Evolutionary conservation across 441 rosid species (phyloP).

Genomic region (Euphorbia celastroides): DNA sequence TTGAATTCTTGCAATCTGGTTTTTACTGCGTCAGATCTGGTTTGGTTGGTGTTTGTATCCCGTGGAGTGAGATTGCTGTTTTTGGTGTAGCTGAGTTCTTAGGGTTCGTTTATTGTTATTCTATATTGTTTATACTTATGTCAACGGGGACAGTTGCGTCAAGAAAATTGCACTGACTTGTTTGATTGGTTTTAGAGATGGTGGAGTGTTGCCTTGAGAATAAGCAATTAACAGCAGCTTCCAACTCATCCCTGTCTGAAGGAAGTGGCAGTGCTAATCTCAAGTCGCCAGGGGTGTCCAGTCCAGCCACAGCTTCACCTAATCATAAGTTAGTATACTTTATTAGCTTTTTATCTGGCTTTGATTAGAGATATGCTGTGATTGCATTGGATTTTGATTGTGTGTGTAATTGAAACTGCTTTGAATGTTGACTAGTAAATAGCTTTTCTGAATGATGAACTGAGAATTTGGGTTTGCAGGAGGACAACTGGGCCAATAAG

Average conservation of each 20-base stretch:
- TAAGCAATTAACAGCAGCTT: slow-evolving; percentile 67
- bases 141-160: neutral
- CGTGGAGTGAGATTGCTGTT: slow-evolving; percentile 22
- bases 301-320: slow-evolving; percentile 66
- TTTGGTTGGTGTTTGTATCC: slow-evolving; percentile 21
- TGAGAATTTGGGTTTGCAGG: slow-evolving; percentile 40
- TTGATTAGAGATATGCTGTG: neutral
- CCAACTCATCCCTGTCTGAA: slow-evolving; percentile 77
- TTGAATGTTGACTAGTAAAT: slow-evolving; percentile 6
- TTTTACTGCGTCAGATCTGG: slow-evolving; percentile 47
- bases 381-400: slow-evolving; percentile 4
- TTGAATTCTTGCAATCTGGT: slow-evolving; percentile 26
- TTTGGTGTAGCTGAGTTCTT: slow-evolving; percentile 13
- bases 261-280: slow-evolving; percentile 61
- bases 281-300: slow-evolving; percentile 65
- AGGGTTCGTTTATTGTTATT: slow-evolving; percentile 5
- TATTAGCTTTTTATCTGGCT: neutral
- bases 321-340: slow-evolving; percentile 39
- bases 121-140: neutral
- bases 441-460: slow-evolving; percentile 11
- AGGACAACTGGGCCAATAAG: slow-evolving; percentile 94
- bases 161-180: slow-evolving; percentile 6
- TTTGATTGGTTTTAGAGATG: slow-evolving; percentile 36
- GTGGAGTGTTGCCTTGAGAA: slow-evolving; percentile 70
- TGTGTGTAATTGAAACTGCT: neutral